Evolutionary conservation across 495 filamentous ascomycete genomes (phyloP), one percentile per base, ranked within the genome.

Genomic region (Penicillium malachiteum): DNA sequence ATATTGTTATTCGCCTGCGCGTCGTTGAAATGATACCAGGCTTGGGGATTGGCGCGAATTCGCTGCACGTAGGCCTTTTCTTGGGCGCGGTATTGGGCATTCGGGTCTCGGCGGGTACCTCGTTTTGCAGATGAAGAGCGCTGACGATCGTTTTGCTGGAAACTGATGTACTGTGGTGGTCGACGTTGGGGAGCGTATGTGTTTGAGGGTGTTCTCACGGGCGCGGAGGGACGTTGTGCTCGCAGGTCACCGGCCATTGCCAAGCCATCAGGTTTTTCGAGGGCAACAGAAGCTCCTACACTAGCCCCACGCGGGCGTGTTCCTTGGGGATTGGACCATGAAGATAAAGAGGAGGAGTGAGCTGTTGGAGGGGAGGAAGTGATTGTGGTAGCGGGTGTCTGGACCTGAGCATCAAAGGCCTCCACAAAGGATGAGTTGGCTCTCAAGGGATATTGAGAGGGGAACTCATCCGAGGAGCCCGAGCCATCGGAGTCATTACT

Each of bases 31-130:
- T 90, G 84, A 57, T 82, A 72, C 76, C 76, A 79, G 33, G 70
- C 84, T 49, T 84, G 78, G 38, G 84, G 82, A 52, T 89, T 85
- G 71, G 95, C 81, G 63, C 84, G 84, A 70, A 87, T 81, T 50
- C 84, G 80, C 67, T 87, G 87, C 56, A 89, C 91, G 73, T 89
- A 96, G 55, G 83, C 90, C 71, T 86, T 90, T 74, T 87, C 85
- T 71, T 89, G 92, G 56, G 84, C 92, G 65, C 82, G 81, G 62
- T 92, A 93, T 58, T 89, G 85, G n/a, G 87, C 86, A 73, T 84
- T 89, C 50, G 81, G 92, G 72, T 86, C 90, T 58, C 80, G 78
- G 72, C 74, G 76, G 56, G 72, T 39, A n/a, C 61, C 62, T 31
- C 83, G 70, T 45, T 80, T 80, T 1, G 74, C 63, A 0, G 83